phyloP scores from a whole-genome alignment of 768 basidiomycete species.

The Russula dissimulans region DNA sequence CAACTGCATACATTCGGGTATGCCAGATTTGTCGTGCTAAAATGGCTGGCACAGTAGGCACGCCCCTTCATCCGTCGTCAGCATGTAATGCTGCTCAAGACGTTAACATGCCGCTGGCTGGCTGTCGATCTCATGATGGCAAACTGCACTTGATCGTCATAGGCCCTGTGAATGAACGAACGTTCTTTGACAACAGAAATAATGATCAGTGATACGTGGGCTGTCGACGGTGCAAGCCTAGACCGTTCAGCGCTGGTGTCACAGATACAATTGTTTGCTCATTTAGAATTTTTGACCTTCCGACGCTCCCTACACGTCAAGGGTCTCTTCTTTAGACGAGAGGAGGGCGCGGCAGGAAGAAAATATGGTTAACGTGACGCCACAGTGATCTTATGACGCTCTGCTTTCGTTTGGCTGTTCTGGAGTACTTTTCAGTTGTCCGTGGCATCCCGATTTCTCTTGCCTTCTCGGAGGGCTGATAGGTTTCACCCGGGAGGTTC shows the following conservation, averaged over 20 bases:
- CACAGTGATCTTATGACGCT: neutral
- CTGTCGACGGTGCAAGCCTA: neutral
- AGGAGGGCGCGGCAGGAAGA: neutral
- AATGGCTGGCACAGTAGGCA: neutral
- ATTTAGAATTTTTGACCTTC: neutral
- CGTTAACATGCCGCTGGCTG: neutral
- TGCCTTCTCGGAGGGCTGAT: neutral
- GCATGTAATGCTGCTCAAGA: neutral
- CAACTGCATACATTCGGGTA: neutral
- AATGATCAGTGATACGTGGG: neutral
- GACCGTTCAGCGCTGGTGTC: neutral
- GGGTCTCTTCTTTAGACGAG: neutral
- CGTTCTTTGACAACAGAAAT: neutral
- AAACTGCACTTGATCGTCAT: neutral
- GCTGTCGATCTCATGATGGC: neutral
- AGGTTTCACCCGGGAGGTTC: neutral
- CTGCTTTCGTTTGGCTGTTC: neutral
- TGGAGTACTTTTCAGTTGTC: neutral
- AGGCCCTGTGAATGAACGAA: neutral
- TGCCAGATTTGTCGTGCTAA: neutral
- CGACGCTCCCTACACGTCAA: neutral
- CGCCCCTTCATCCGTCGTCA: neutral
- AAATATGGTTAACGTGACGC: no score
- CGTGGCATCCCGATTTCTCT: neutral
- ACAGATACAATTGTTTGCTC: neutral